Evolutionary conservation across 1,284 basidiomycete species (phyloP), one percentile per base, ranked within the genome.

Genomic region (Waitea zeae): DNA sequence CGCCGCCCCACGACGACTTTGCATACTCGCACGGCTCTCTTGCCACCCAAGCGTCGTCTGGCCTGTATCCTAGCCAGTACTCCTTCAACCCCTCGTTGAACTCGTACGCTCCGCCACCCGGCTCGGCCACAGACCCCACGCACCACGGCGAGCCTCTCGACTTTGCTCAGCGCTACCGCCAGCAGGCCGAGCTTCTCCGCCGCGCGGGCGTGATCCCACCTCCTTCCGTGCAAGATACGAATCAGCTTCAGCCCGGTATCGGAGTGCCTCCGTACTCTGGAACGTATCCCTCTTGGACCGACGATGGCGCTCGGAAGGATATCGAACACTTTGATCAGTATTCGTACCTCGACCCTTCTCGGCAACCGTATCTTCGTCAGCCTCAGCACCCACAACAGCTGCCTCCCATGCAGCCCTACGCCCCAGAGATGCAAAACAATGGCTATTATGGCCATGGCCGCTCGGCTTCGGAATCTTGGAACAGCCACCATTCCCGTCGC

Each of bases 81-180:
- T n/a, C 22, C 7, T n/a, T 7, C 7, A 7, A 26, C 22, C 22
- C 22, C 7, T n/a, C 22, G 22, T n/a, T 7, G 22, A 7, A 26
- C 22, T n/a, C 22, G 22, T 26, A 26, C 22, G 22, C 22, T 7
- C 22, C n/a, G 7, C 22, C 22, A n/a, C 22, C 22, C 22, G 22
- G 22, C 22, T n/a, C n/a, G n/a, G n/a, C n/a, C n/a, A n/a, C n/a
- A n/a, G 7, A 26, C 22, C 22, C 22, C 22, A n/a, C 7, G 22
- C 7, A 7, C 22, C 7, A n/a, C 7, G 7, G 7, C 22, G 22
- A 26, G 7, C 22, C 22, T 7, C 42, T 50, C 0, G 70, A 72
- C 24, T 55, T 62, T 41, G 43, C 60, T 20, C 55, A 54, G 3
- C 64, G 67, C 37, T 71, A 67, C 46, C 59, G 67, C 12, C 49